Base-by-base conservation (phyloP, 2,329 filamentous ascomycete species). In the Cyclaneusma minus region DNA sequence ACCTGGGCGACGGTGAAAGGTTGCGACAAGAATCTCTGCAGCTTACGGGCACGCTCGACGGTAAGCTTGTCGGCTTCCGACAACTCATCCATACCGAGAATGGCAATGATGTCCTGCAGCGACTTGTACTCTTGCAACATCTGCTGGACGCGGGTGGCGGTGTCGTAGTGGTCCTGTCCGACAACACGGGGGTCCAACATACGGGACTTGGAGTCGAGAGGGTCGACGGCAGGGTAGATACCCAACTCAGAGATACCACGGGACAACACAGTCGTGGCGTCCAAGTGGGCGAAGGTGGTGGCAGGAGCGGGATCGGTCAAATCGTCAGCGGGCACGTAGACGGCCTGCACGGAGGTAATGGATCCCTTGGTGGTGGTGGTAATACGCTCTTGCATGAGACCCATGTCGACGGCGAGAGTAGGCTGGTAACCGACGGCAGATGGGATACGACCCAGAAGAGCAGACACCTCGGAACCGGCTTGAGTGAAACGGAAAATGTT, bases 91-190 rank as follows among this genome's bases (percentile, higher is more conserved):
- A 98, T 95, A 78, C 87, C 87, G 57, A 95, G 65, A 84, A 98
- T 98, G 62, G 89, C 89, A 70, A 94, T 94, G 76, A 98, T 98
- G 69, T 98, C 89, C 69, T 98, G 89, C 45, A 98, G 83, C 41
- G 87, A 95, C 81, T 95, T 95, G 81, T 98, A 98, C 72, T 95
- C 89, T 68, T 98, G 89, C 56, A 98, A 78, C 64, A 94, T 95
- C 68, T 93, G 84, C 71, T 98, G 89, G 53, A 98, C 89, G 49
- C 77, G 77, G 58, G 80, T 81, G 58, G 89, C 89, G 49, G 75
- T 87, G 37, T 84, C 58, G 77, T 98, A 98, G 73, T 98, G 89
- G 37, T 98, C 89, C 54, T 95, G 69, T 58, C 89, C 89, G 51
- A 98, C 80, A 54, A 98, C 75, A 81, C 89, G 85, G 62, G 89